A percentile compares a stretch with the other conserved stretches of the same genome.
Conservation (phyloP, 306 rosid genomes). For the Argentina anserina region DNA sequence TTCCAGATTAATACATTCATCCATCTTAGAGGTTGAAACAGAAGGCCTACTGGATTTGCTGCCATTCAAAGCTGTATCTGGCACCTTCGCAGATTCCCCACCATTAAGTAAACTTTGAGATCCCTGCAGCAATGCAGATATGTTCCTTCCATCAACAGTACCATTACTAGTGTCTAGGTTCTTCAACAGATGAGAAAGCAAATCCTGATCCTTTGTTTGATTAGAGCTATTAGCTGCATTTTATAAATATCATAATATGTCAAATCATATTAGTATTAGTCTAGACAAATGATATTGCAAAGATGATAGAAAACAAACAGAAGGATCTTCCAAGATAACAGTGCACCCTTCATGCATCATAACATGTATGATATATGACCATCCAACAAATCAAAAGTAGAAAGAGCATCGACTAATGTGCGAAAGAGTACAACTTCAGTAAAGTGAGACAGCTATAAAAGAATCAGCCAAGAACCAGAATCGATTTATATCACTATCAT, state of each 20-base stretch:
- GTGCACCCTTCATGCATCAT: background rate
- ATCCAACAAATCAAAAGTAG: background rate
- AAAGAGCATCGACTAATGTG: background rate
- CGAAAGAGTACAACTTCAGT: background rate
- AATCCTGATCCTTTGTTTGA: constrained; percentile 52
- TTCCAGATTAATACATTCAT: constrained; percentile 20
- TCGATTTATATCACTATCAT: background rate
- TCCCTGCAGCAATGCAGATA: constrained; percentile 52
- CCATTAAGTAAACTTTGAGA: constrained; percentile 47
- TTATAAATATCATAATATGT: constrained; percentile 30
- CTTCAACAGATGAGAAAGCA: constrained; percentile 55
- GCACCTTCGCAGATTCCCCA: constrained; percentile 36
- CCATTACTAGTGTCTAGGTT: constrained; percentile 56
- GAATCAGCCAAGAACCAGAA: background rate
- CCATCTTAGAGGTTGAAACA: constrained; percentile 37
- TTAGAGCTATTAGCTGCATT: constrained; percentile 63
- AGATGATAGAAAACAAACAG: background rate
- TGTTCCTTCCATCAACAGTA: constrained; percentile 46
- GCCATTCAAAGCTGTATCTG: constrained; percentile 38
- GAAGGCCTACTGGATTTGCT: constrained; percentile 30
- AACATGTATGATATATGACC: background rate
- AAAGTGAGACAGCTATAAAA: background rate
- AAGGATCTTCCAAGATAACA: background rate
- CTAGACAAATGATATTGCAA: constrained; percentile 4
- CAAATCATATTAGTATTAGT: constrained; percentile 37